Conservation (phyloP, 257 asterid species). For the Nicotiana sylvestris region DNA sequence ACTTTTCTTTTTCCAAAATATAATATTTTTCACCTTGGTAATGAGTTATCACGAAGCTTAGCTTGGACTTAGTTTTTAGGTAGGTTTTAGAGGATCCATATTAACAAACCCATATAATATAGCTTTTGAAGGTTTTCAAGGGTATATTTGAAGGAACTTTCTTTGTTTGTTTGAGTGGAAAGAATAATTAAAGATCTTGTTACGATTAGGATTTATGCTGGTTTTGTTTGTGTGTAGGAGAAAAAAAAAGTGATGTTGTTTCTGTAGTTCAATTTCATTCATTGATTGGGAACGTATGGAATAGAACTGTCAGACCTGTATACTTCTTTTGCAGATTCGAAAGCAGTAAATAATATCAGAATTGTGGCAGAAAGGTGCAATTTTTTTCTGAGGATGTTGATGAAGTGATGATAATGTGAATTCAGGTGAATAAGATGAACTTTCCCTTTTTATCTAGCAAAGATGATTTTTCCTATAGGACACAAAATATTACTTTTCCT, state of each 20-base stretch:
- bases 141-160: no score
- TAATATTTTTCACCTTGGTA: neutral
- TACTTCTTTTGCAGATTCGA: neutral
- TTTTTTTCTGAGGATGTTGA: neutral
- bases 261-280: conserved; percentile 3
- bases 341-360: neutral
- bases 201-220: neutral
- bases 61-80: neutral
- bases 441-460: neutral
- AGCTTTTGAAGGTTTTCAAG: no score
- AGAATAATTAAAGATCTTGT: no score
- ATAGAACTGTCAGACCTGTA: neutral
- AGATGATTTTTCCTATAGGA: neutral
- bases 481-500: neutral
- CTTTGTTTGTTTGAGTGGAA: no score
- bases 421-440: neutral
- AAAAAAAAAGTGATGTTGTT: neutral
- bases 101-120: no score
- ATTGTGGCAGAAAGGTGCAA: neutral
- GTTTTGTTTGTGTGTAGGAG: neutral
- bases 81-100: no score
- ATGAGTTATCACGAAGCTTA: neutral
- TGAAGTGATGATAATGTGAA: neutral
- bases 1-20: neutral
- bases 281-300: neutral